Evolutionary conservation across 2,329 filamentous ascomycete species (phyloP).

Genomic region (Arthrinium puccinioides): DNA sequence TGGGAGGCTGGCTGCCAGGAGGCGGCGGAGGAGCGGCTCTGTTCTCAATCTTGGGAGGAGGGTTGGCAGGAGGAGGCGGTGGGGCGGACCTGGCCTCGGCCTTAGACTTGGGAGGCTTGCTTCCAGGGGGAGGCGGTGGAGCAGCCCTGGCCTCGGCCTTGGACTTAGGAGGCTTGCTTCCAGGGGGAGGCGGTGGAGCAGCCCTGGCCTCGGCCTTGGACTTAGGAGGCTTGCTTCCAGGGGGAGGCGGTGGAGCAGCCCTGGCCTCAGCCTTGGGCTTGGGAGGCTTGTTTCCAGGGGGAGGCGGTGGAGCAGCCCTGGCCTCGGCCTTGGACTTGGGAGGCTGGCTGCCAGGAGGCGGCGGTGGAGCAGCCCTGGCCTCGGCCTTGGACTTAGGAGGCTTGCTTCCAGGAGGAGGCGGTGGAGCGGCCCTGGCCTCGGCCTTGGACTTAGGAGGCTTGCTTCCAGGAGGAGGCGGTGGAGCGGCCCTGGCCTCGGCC

Average conservation of each 20-base stretch:
- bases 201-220: not conserved
- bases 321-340: not conserved
- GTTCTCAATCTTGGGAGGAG: not conserved
- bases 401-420: not conserved
- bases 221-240: not conserved
- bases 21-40: too few relatives aligned
- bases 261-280: constrained; percentile 16
- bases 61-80: not conserved
- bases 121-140: not conserved
- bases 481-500: not conserved
- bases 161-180: not conserved
- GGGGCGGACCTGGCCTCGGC: too few relatives aligned
- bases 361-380: not conserved
- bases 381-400: not conserved
- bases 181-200: not conserved
- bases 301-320: not conserved
- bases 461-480: not conserved
- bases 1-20: not conserved
- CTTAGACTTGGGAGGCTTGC: not conserved
- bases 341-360: not conserved
- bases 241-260: constrained; percentile 9
- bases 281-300: constrained; percentile 3
- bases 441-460: constrained; percentile 5
- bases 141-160: not conserved
- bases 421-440: constrained; percentile 15